Evolutionary conservation across 2,329 filamentous ascomycete species (phyloP).

Genomic region (Fusarium cicatricum): DNA sequence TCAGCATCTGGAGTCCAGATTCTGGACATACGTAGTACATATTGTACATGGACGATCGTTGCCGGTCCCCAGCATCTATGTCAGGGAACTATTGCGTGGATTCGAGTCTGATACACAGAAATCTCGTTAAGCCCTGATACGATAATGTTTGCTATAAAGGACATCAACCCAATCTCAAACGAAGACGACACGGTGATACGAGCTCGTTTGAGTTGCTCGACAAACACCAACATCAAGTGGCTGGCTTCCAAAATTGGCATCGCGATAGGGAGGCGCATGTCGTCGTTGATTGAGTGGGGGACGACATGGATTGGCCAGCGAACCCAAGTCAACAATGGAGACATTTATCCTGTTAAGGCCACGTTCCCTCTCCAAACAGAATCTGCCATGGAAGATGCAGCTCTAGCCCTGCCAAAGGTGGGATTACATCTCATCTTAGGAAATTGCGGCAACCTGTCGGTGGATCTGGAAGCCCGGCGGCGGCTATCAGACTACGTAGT

Average conservation of each 20-base stretch:
- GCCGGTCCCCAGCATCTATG: not conserved
- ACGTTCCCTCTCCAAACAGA: conserved; percentile 17
- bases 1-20: conserved; percentile 4
- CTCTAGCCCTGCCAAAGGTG: conserved; percentile 22
- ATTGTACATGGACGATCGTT: not conserved
- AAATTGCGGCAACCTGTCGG: conserved; percentile 38
- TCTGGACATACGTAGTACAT: not conserved
- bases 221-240: conserved; percentile 20
- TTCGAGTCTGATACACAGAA: conserved; percentile 1
- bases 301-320: conserved; percentile 16
- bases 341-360: conserved; percentile 22
- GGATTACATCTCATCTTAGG: conserved; percentile 43
- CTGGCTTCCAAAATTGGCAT: conserved; percentile 24
- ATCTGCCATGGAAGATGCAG: conserved; percentile 20
- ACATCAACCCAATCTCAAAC: conserved; percentile 17
- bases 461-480: conserved; percentile 31
- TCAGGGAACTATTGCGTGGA: not conserved
- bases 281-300: conserved; percentile 5
- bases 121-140: conserved; percentile 6
- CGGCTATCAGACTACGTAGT: conserved; percentile 16
- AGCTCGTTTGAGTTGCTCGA: no score
- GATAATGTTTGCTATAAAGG: conserved; percentile 18
- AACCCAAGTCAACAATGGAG: not conserved
- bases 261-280: conserved; percentile 19
- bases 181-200: conserved; percentile 22